Conservation (phyloP, 163 green algal species). For the Trebouxia gelatinosa region DNA sequence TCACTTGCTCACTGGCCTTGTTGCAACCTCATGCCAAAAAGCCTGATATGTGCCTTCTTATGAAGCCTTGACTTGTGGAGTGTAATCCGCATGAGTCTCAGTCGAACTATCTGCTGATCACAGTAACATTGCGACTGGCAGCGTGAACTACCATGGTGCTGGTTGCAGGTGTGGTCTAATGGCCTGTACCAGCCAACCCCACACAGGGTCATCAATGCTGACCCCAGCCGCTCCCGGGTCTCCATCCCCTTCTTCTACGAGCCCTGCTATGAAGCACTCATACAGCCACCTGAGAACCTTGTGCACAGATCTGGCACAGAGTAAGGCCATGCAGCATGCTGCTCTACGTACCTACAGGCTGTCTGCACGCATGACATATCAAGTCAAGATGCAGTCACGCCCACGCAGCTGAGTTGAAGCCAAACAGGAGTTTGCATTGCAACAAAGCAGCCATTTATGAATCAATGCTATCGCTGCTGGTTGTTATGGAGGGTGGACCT, state of each 20-base stretch:
- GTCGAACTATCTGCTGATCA: not conserved
- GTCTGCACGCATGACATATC: not conserved
- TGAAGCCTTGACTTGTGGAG: not conserved
- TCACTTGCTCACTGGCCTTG: too few relatives aligned
- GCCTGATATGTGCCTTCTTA: too few relatives aligned
- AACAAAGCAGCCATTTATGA: too few relatives aligned
- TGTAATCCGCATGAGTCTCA: not conserved
- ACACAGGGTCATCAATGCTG: slow-evolving; percentile 65
- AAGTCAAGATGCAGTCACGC: slow-evolving; percentile 1
- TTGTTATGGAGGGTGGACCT: too few relatives aligned
- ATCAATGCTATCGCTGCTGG: too few relatives aligned
- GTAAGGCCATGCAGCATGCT: not conserved
- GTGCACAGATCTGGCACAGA: too few relatives aligned
- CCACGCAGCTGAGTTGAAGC: too few relatives aligned
- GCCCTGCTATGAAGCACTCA: slow-evolving; percentile 55
- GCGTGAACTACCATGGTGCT: not conserved
- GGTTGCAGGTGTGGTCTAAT: slow-evolving; percentile 54
- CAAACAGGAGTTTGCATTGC: not conserved
- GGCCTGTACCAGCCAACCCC: slow-evolving; percentile 58
- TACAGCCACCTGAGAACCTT: slow-evolving; percentile 39
- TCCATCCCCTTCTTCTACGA: slow-evolving; percentile 75
- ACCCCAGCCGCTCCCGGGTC: slow-evolving; percentile 39
- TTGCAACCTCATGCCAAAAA: too few relatives aligned
- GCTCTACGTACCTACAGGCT: not conserved
- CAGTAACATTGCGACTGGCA: not conserved